These are phyloP conservation scores for Lentithecium fluviatile DNA, from an alignment of 495 filamentous ascomycete species.

Conservation along the genomic window DNA sequence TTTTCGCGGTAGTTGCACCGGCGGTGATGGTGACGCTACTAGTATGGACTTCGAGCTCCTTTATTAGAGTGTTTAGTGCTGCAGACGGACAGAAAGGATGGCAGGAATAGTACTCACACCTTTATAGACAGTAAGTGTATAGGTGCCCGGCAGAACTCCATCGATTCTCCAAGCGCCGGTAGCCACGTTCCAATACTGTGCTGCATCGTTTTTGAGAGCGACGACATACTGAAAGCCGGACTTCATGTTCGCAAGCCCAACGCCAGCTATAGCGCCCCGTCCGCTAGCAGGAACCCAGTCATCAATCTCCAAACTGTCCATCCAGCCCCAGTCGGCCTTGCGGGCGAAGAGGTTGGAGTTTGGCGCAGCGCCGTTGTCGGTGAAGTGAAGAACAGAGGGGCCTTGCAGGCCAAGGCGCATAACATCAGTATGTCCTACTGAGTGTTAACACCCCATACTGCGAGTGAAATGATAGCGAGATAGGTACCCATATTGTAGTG, in stretches of 20 bases:
- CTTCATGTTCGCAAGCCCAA: constrained; percentile 7
- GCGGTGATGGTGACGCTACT: constrained; percentile 5
- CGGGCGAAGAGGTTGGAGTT: constrained; percentile 11
- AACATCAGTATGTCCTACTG: constrained; percentile 1
- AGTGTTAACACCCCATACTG: background rate
- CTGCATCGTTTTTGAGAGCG: constrained; percentile 4
- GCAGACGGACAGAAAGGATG: too few species aligned
- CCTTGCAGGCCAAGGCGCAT: constrained; percentile 9
- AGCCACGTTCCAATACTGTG: constrained; percentile 1
- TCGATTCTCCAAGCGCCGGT: constrained; percentile 2
- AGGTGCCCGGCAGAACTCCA: background rate
- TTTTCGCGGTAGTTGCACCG: background rate
- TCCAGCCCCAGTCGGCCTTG: constrained; percentile 12
- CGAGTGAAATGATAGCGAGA: too few species aligned
- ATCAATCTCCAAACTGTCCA: constrained; percentile 8
- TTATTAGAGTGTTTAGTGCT: too few species aligned
- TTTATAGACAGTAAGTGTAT: constrained; percentile 3
- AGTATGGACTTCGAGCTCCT: constrained; percentile 9
- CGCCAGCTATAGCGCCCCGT: constrained; percentile 4
- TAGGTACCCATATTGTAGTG: constrained; percentile 8
- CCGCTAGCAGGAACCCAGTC: constrained; percentile 2
- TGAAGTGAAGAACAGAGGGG: constrained; percentile 2
- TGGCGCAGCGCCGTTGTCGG: background rate
- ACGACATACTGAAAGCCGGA: constrained; percentile 2
- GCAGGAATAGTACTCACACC: background rate